phyloP scores from a whole-genome alignment of 352 stramenopile species.

The Vaucheria bursata region DNA sequence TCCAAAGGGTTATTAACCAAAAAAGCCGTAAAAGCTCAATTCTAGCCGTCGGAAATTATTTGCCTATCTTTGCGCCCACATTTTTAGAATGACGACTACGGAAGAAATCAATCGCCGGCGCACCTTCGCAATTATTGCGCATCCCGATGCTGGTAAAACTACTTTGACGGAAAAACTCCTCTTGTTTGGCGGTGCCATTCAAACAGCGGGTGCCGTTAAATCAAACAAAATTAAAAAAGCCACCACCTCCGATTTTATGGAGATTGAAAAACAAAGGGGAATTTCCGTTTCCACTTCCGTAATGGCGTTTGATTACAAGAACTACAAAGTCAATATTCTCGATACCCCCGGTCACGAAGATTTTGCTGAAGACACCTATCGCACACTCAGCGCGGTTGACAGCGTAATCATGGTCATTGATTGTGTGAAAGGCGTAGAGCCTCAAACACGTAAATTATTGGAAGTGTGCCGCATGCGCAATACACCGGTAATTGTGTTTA shows the following conservation, averaged over 20 bases:
- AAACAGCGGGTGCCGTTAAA: constrained; percentile 56
- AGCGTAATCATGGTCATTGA: constrained; percentile 69
- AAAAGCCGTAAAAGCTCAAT: too few species aligned
- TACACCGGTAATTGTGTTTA: constrained; percentile 64
- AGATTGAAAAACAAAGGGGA: constrained; percentile 64
- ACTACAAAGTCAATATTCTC: constrained; percentile 59
- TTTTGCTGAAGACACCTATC: constrained; percentile 69
- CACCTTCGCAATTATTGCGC: constrained; percentile 68
- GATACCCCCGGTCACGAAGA: constrained; percentile 65
- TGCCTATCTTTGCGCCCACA: too few species aligned
- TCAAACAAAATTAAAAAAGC: constrained; percentile 59
- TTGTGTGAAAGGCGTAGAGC: constrained; percentile 64
- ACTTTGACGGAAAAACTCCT: constrained; percentile 73
- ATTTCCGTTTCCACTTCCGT: constrained; percentile 64
- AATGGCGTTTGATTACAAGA: constrained; percentile 65
- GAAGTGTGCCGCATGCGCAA: constrained; percentile 60
- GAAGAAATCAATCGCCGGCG: constrained; percentile 59
- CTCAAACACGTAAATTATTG: constrained; percentile 67
- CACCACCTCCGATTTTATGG: constrained; percentile 66
- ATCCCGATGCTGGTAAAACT: constrained; percentile 66
- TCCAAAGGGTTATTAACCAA: too few species aligned
- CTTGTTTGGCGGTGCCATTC: constrained; percentile 63
- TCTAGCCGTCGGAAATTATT: too few species aligned
- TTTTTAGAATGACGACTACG: too few species aligned
- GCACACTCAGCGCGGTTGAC: constrained; percentile 59